Base-by-base conservation (phyloP, 2,329 filamentous ascomycete species). In the Alternaria tenuissima region DNA sequence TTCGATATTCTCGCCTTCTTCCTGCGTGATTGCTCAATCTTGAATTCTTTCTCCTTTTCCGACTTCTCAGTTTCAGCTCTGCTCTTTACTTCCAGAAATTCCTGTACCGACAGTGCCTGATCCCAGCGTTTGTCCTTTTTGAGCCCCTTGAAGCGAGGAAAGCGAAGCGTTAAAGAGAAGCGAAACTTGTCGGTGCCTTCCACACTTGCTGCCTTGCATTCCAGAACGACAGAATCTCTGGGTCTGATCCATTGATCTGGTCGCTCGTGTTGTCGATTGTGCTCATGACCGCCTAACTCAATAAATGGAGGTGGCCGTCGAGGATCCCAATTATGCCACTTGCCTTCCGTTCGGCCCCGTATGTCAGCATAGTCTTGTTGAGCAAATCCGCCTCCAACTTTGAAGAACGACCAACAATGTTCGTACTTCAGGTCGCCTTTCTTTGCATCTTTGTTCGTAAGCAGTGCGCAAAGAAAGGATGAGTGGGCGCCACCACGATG, bases 221-320 rank as follows among this genome's bases (percentile, higher is more conserved):
- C 90, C 0, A 99, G 70, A 1, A 99, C 93, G 16, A 99, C 79
- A 0, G 94, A 97, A 62, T 98, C 92, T 53, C 87, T 88, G 0
- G 95, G 93, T 34, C 90, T 89, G 72, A 99, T 98, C 94, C 94
- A 99, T 54, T 94, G 87, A 72, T 99, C 94, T 0, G 95, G 95
- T 47, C 85, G 84, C 77, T 98, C 94, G 63, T 86, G 83, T 71
- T 95, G 91, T 8, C 85, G 82, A 55, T 91, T 89, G 12, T 90
- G 90, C 9, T 65, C 57, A 47, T 78, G 75, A 14, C 93, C 93
- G 3, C 88, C 94, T 2, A 98, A 86, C 71, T 94, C 91, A 59
- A 99, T 89, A 74, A 89, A 93, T 1, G 83, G 88, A 0, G 95
- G 94, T 2, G 94, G 93, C 42, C 87, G 89, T 65, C 87, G 89